phyloP scores from a whole-genome alignment of 768 basidiomycete species.

The Pulveroboletus sp. region DNA sequence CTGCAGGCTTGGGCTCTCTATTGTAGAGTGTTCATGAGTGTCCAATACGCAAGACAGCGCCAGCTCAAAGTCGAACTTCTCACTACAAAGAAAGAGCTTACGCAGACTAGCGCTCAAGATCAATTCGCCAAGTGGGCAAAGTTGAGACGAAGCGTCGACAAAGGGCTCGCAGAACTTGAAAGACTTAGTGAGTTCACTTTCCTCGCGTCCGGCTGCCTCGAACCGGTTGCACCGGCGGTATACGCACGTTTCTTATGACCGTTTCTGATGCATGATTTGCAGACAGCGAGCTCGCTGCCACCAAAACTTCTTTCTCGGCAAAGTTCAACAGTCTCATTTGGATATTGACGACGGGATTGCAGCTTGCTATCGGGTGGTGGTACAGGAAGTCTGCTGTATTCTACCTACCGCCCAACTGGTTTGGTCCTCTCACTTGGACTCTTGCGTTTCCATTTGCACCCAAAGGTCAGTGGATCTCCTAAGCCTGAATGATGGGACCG shows the following conservation, averaged over 20 bases:
- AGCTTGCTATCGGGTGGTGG: slow-evolving; percentile 86
- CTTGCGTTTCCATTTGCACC: slow-evolving; percentile 90
- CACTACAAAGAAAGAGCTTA: slow-evolving; percentile 74
- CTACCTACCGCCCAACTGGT: slow-evolving; percentile 87
- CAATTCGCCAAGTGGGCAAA: slow-evolving; percentile 99
- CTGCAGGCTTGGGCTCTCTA: slow-evolving; percentile 72
- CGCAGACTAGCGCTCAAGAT: slow-evolving; percentile 91
- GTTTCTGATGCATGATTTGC: slow-evolving; percentile 4
- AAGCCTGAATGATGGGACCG: not conserved
- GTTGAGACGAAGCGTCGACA: slow-evolving; percentile 84
- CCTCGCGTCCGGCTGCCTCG: not conserved
- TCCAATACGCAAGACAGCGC: slow-evolving; percentile 54
- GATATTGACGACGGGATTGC: slow-evolving; percentile 82
- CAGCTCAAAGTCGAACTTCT: slow-evolving; percentile 79
- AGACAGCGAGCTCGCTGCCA: slow-evolving; percentile 66
- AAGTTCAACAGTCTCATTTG: slow-evolving; percentile 75
- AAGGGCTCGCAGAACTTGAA: slow-evolving; percentile 86
- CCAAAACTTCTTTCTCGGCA: slow-evolving; percentile 59
- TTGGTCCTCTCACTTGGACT: slow-evolving; percentile 86
- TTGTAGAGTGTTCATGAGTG: slow-evolving; percentile 58
- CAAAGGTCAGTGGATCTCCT: slow-evolving; percentile 47
- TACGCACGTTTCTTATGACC: not conserved
- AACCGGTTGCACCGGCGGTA: too few relatives aligned
- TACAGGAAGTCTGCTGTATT: slow-evolving; percentile 89
- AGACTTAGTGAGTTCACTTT: slow-evolving; percentile 69